Percentiles rank a stretch among this genome's conserved stretches.
Conservation (phyloP, 139 green algal genomes). For the Nannochloris sp. region DNA sequence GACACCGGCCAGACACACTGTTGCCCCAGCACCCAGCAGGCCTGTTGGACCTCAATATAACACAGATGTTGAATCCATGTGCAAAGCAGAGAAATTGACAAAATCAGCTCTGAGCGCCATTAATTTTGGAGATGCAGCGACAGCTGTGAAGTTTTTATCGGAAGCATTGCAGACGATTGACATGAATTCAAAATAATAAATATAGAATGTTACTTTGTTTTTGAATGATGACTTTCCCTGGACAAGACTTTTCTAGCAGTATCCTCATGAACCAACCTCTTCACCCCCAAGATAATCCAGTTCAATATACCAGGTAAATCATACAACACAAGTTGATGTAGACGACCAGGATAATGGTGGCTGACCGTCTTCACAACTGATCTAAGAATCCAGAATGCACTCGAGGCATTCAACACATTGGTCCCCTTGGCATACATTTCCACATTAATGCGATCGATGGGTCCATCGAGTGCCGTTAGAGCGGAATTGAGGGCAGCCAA, state of each 20-base stretch:
- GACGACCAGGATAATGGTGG: constrained; percentile 32
- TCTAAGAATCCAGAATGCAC: constrained; percentile 18
- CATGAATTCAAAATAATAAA: constrained; percentile 10
- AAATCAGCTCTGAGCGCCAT: constrained; percentile 63
- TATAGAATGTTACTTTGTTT: neutral
- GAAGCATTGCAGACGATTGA: constrained; percentile 51
- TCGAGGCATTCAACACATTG: constrained; percentile 6
- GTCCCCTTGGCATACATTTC: constrained; percentile 17
- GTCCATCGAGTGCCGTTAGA: neutral
- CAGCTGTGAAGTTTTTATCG: constrained; percentile 53
- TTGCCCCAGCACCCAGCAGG: no score
- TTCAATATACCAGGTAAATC: constrained; percentile 25
- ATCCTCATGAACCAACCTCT: constrained; percentile 23
- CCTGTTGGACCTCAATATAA: neutral
- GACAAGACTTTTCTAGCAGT: constrained; percentile 27
- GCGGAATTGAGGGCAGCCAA: neutral
- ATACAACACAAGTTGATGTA: constrained; percentile 34
- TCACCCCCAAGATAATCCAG: constrained; percentile 27
- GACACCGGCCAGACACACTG: no score
- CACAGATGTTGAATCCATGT: constrained; percentile 13
- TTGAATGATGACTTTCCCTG: neutral
- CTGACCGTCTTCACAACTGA: constrained; percentile 27
- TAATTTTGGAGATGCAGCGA: constrained; percentile 62
- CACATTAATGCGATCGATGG: constrained; percentile 12
- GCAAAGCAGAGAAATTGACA: constrained; percentile 53